Evolutionary conservation across 2,329 filamentous ascomycete genomes (phyloP).

Genomic region (Pseudogymnoascus verrucosus): DNA sequence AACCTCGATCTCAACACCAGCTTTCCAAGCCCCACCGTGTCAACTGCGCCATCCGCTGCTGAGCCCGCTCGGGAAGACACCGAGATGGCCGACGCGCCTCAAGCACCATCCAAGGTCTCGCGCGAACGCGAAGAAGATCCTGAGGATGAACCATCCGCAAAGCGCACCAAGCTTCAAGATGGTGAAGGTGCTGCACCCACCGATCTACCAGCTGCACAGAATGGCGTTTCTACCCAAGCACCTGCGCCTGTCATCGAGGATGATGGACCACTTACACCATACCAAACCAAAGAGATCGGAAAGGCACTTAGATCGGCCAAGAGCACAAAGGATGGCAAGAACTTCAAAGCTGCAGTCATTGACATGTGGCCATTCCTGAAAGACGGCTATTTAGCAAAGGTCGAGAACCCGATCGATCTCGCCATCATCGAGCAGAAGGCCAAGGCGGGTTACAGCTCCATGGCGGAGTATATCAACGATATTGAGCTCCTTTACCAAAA

Average conservation of each 20-base stretch:
- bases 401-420: constrained; percentile 79
- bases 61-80: constrained; percentile 18
- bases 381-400: constrained; percentile 58
- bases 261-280: constrained; percentile 40
- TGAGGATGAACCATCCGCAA: constrained; percentile 59
- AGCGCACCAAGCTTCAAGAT: constrained; percentile 69
- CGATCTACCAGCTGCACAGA: constrained; percentile 21
- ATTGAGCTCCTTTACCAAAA: constrained; percentile 74
- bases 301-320: constrained; percentile 67
- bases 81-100: constrained; percentile 28
- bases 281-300: constrained; percentile 54
- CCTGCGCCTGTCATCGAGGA: constrained; percentile 8
- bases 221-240: constrained; percentile 16
- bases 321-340: constrained; percentile 71
- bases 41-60: background rate
- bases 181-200: constrained; percentile 28
- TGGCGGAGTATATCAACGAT: constrained; percentile 68
- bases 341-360: constrained; percentile 73
- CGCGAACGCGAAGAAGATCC: constrained; percentile 72
- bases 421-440: constrained; percentile 73
- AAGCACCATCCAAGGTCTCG: constrained; percentile 48
- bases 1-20: constrained; percentile 11
- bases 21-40: background rate
- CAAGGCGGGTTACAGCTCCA: constrained; percentile 52
- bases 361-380: constrained; percentile 68